Evolutionary conservation across 768 basidiomycete species (phyloP), one percentile per base, ranked within the genome.

Genomic region (Pleurotus cornucopiae): DNA sequence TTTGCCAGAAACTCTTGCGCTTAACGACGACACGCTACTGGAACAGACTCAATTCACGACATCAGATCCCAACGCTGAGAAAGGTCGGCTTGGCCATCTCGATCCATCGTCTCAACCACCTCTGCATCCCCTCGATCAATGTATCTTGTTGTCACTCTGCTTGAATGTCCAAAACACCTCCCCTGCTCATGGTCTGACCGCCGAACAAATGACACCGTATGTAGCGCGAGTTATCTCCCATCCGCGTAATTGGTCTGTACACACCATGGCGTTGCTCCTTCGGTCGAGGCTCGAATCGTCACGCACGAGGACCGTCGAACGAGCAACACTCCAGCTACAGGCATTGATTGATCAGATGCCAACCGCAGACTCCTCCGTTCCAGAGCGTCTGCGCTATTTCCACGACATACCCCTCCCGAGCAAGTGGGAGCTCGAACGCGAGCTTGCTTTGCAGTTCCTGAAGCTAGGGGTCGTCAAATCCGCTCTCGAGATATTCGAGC

Each of bases 311-410:
- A 98, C 97, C 12, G 89, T 95, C 62, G 97, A 99, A 68, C 84
- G 97, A 21, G 85, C 94, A 2, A 85, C 89, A 1, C 76, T 98
- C 2, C 97, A 99, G 69, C 84, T 99, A 4, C 93, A 96, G 66
- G 94, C 96, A 0, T 79, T 99, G 55, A 84, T 99, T 58, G 96
- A 98, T 66, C 97, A 98, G 69, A 97, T 95, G 91, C 92, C 90
- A 38, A 91, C 89, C 0, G 77, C 88, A 11, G 91, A 94, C 67
- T 89, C 93, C 0, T 67, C 79, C 2, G 69, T 87, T 6, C 61
- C 81, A 0, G 94, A 95, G 67, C 79, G 97, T 11, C 72, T 99
- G 34, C 76, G 75, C 18, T 94, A 88, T 66, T 83, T 95, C 63
- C 88, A 95, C 69, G 77, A 83, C 45, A 80, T 97, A 23, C 85